Conservation (phyloP, 495 filamentous ascomycete species). For the Rusavskia elegans region DNA sequence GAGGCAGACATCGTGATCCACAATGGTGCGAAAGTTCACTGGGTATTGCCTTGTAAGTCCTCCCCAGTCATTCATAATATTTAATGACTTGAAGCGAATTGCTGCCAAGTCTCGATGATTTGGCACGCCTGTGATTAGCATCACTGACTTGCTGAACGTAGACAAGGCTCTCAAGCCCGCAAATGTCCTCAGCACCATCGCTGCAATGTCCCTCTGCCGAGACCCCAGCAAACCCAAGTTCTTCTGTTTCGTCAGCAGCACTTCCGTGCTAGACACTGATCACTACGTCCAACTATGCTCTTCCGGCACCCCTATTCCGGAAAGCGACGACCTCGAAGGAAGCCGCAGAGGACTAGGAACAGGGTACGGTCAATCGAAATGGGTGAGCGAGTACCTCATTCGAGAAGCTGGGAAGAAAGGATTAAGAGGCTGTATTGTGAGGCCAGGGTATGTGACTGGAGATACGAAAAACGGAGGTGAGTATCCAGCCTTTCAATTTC, state of each 20-base stretch:
- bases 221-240: slow-evolving; percentile 56
- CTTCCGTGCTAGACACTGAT: slow-evolving; percentile 65
- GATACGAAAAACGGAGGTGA: slow-evolving; percentile 48
- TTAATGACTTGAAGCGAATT: neutral
- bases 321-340: slow-evolving; percentile 51
- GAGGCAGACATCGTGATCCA: slow-evolving; percentile 71
- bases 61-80: neutral
- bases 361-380: slow-evolving; percentile 88
- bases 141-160: neutral
- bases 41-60: slow-evolving; percentile 35
- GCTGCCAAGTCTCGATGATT: neutral
- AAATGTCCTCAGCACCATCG: slow-evolving; percentile 73
- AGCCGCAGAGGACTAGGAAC: slow-evolving; percentile 52
- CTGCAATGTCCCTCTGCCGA: slow-evolving; percentile 59
- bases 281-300: slow-evolving; percentile 58
- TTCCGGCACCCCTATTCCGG: slow-evolving; percentile 38
- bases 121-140: neutral
- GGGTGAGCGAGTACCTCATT: slow-evolving; percentile 66
- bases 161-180: slow-evolving; percentile 60
- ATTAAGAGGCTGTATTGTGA: slow-evolving; percentile 56
- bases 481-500: slow-evolving; percentile 2
- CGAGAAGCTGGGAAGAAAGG: slow-evolving; percentile 67
- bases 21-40: slow-evolving; percentile 81
- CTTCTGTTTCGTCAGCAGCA: slow-evolving; percentile 76
- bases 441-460: slow-evolving; percentile 78